Base-by-base conservation (phyloP, 2,329 filamentous ascomycete species). In the Xylaria sp. region DNA sequence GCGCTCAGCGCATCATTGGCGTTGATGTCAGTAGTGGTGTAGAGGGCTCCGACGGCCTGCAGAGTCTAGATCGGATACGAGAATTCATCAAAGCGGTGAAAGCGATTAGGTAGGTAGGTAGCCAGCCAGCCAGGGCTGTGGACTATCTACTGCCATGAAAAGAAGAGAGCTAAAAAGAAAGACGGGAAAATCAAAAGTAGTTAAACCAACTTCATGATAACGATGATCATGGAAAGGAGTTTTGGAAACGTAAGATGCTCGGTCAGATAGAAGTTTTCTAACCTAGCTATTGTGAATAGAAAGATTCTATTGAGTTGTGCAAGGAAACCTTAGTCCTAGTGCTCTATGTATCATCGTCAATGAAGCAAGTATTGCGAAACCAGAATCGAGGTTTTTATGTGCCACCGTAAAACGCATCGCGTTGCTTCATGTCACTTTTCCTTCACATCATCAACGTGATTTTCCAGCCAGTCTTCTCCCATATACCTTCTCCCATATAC, bases 21-120 rank as follows among this genome's bases (percentile, higher is more conserved):
- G 92, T 99, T 3, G 96, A 99, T 82, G 93, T 97, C 21, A 97
- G 94, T 79, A 97, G 93, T 76, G 97, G 97, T 0, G 94, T 99
- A 2, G 96, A 98, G 81, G 90, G 93, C 75, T 85, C 89, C 42
- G 87, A 91, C 73, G 95, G 94, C 2, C 84, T 89, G 77, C 96
- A 99, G 81, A 92, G 90, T 79, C 75, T 95, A 65, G 87, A 89
- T 19, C 97, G 92, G 82, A 98, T 99, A 73, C 84, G 85, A 71
- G 88, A 86, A 3, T 99, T 99, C 80, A 85, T 98, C 48, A 86
- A 88, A 77, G 89, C 89, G 42, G 93, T 90, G 0, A 96, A 96
- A 79, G 79, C 81, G 36, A 82, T 88, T 66, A 81, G 84, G 76
- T 86, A 83, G 56, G 36, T 54, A 30, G 12, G 11, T 64, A 47